phyloP scores from a whole-genome alignment of 2,329 filamentous ascomycete genomes.

The Aschersonia sp. region DNA sequence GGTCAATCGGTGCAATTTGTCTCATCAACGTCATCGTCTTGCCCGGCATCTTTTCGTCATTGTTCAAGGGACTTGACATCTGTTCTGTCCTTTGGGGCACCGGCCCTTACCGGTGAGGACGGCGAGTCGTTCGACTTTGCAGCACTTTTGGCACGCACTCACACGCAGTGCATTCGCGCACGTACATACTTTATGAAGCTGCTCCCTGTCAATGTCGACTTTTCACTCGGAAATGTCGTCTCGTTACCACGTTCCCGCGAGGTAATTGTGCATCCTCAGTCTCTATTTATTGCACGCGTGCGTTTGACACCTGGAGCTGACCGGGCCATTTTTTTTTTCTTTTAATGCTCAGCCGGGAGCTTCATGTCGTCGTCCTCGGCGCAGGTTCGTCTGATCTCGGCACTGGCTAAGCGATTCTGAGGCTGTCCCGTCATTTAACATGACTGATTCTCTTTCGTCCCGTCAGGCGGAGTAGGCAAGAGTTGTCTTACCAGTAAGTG shows the following conservation, averaged over 20 bases:
- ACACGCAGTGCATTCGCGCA: no score
- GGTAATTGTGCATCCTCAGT: background rate
- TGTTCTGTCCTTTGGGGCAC: no score
- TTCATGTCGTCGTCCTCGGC: conserved; percentile 70
- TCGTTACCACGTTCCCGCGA: background rate
- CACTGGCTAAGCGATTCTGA: no score
- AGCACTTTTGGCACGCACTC: no score
- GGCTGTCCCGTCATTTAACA: background rate
- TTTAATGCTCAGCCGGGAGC: conserved; percentile 45
- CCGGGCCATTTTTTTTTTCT: background rate
- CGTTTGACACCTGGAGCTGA: background rate
- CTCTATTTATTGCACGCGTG: background rate
- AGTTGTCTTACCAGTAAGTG: conserved; percentile 74
- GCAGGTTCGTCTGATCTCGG: conserved; percentile 41
- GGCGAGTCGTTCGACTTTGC: no score
- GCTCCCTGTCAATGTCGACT: no score
- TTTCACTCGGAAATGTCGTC: background rate
- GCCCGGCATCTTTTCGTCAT: no score
- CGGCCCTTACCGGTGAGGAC: no score
- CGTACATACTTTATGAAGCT: no score
- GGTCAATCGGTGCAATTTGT: no score
- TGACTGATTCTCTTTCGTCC: background rate
- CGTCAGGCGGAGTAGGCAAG: conserved; percentile 75
- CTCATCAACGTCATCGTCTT: no score
- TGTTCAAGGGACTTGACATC: no score